Conservation (phyloP, 1,139 yeast species). For the Keqinozyma sinolaborantium region DNA sequence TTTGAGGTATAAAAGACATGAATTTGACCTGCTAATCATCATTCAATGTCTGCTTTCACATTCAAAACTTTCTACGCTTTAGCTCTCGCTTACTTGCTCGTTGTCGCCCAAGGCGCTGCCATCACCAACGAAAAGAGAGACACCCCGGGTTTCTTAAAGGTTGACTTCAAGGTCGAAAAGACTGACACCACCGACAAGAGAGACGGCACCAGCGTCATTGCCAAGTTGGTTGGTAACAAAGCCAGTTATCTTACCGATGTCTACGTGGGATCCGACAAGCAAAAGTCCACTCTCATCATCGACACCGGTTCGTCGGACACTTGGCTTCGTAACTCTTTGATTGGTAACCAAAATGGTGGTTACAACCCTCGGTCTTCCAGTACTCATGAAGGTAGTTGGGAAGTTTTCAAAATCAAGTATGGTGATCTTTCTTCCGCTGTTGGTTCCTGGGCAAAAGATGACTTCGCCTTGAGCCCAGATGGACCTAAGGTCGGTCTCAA, state of each 20-base stretch:
- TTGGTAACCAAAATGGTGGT: too few species aligned
- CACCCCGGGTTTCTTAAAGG: not conserved
- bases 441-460: conserved; percentile 58
- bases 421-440: conserved; percentile 58
- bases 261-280: conserved; percentile 28
- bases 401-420: conserved; percentile 43
- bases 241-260: conserved; percentile 45
- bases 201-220: conserved; percentile 6
- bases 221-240: conserved; percentile 4
- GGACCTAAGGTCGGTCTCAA: conserved; percentile 4
- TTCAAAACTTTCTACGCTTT: not conserved
- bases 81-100: not conserved
- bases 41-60: not conserved
- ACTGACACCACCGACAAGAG: conserved; percentile 8
- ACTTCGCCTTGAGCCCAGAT: conserved; percentile 16
- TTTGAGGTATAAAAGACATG: too few species aligned
- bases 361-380: conserved; percentile 12
- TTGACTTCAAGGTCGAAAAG: conserved; percentile 1
- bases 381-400: conserved; percentile 30
- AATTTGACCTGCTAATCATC: too few species aligned
- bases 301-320: conserved; percentile 48
- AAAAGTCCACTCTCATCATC: conserved; percentile 27
- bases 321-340: too few species aligned
- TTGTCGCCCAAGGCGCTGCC: not conserved
- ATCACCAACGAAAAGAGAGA: not conserved